phyloP scores from a whole-genome alignment of 1,139 yeast species.

The Casaregolazyma suthepensis region DNA sequence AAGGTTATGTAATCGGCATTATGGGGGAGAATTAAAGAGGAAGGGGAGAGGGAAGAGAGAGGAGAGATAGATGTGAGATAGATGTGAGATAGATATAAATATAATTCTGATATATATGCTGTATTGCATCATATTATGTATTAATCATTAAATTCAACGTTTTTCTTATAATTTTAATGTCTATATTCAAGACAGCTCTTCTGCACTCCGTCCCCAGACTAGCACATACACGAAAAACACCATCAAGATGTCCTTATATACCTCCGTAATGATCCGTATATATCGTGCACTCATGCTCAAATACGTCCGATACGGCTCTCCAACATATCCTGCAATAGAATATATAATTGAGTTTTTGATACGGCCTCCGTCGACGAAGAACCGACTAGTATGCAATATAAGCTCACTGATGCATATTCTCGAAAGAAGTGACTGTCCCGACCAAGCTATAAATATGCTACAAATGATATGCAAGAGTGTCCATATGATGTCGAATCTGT shows the following conservation, averaged over 20 bases:
- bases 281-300: slow-evolving; percentile 26
- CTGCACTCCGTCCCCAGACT: slow-evolving; percentile 10
- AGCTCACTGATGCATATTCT: slow-evolving; percentile 31
- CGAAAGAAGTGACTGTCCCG: slow-evolving; percentile 19
- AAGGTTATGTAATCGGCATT: not conserved
- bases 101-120: too few relatives aligned
- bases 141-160: too few relatives aligned
- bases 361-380: slow-evolving; percentile 27
- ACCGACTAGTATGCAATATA: slow-evolving; percentile 29
- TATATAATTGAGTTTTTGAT: slow-evolving; percentile 22
- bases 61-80: not conserved
- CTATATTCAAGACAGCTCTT: not conserved
- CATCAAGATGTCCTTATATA: slow-evolving; percentile 28
- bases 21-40: not conserved
- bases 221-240: slow-evolving; percentile 29
- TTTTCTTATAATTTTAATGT: too few relatives aligned
- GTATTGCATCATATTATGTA: too few relatives aligned
- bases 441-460: slow-evolving; percentile 17
- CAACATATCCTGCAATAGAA: slow-evolving; percentile 27
- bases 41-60: not conserved
- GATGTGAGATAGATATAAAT: not conserved
- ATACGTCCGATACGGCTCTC: slow-evolving; percentile 26
- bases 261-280: slow-evolving; percentile 21
- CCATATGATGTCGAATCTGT: slow-evolving; percentile 21
- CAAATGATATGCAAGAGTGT: slow-evolving; percentile 21